A percentile compares a stretch with the other conserved stretches of the same genome.
Conservation (phyloP, 108 stramenopile genomes). For the Licmophora abbreviata region DNA sequence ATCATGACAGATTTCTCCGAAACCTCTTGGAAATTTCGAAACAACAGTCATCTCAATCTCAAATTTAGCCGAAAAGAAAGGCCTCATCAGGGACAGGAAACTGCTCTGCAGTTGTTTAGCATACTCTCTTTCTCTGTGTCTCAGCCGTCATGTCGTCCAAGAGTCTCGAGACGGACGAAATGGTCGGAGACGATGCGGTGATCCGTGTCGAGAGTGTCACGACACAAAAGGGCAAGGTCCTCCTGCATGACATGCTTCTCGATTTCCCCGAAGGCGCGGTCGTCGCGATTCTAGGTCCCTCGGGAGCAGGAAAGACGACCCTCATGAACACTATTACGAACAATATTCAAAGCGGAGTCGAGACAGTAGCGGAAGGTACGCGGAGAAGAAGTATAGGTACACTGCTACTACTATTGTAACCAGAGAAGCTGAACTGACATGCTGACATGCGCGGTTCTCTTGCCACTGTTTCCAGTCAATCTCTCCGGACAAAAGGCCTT, state of each 20-base stretch:
- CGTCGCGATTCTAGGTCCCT: conserved; percentile 48
- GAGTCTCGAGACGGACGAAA: too few relatives aligned
- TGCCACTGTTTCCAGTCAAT: conserved; percentile 19
- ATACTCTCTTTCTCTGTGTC: too few relatives aligned
- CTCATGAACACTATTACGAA: conserved; percentile 38
- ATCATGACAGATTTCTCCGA: too few relatives aligned
- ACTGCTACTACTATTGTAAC: not conserved
- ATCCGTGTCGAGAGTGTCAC: not conserved
- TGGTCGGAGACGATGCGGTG: conserved; percentile 1
- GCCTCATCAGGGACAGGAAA: too few relatives aligned
- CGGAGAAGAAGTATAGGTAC: not conserved
- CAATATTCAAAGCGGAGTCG: conserved; percentile 17
- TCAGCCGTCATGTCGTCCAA: too few relatives aligned
- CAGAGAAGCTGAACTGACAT: too few relatives aligned
- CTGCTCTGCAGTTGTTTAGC: too few relatives aligned
- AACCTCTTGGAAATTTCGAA: not conserved
- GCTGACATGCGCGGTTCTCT: not conserved
- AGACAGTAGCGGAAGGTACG: conserved; percentile 31
- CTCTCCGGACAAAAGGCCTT: conserved; percentile 33
- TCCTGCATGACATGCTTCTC: conserved; percentile 32
- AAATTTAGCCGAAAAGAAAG: too few relatives aligned
- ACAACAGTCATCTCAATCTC: not conserved
- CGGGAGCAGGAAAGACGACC: conserved; percentile 43
- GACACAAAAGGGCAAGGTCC: not conserved
- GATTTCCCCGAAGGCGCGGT: conserved; percentile 38